Evolutionary conservation across 2,329 filamentous ascomycete genomes (phyloP), one percentile per base, ranked within the genome.

Genomic region (Orbilia brochopaga): DNA sequence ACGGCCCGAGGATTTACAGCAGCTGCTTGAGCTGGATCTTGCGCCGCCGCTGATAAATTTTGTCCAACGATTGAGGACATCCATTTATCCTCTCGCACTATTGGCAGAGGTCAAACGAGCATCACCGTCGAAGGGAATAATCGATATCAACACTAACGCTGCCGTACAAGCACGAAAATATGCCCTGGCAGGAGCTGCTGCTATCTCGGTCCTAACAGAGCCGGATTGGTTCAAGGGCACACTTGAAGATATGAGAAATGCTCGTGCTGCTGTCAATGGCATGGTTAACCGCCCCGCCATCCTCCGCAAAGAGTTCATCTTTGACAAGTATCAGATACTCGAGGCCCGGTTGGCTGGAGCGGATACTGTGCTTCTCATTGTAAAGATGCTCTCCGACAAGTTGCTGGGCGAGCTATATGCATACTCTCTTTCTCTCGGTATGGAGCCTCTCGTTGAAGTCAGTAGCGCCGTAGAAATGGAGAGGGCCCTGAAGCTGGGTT

Each of bases 181-280:
- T 79, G 94, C 95, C 8, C 85, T 94, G 57, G 92, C 94, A 5
- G 95, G 94, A 13, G 94, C 94, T 53, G 97, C 93, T 78, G 91
- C 96, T 42, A 99, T 99, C 75, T 97, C 94, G 0, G 94, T 99
- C n/a, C 85, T 99, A 52, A 99, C 94, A 0, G 94, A 99, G 80
- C 94, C 95, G 0, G 90, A 97, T 78, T 99, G 94, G 94, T 99
- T 99, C 83, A 97, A 97, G 81, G 94, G 94, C 53, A 96, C 90
- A 80, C 92, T 99, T 72, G 93, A 99, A 67, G 94, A 99, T 78
- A 82, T 99, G 60, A 87, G 90, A 70, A 87, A 89, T 35, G 94
- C 97, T 30, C 87, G 94, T 50, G 90, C 93, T 79, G 92, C 90
- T 54, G 82, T 99, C n/a, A 87, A 92, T 76, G 89, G 90, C 11